These are phyloP conservation scores for Panaeolus papilionaceus DNA, from an alignment of 768 basidiomycete genomes.

Conservation along the genomic window DNA sequence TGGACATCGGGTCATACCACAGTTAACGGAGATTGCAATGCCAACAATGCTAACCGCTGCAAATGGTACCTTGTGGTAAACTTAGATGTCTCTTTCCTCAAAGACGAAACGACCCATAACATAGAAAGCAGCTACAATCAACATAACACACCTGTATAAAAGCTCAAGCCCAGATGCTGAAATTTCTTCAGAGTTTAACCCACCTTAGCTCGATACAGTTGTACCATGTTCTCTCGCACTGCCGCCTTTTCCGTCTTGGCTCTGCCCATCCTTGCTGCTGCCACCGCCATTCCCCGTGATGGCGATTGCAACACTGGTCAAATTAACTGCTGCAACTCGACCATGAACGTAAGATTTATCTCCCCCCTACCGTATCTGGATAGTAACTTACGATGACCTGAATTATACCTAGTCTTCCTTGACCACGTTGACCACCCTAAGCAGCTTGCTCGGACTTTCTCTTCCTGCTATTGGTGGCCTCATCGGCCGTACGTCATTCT, in stretches of 20 bases:
- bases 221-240: conserved; percentile 8
- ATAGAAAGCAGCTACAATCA: neutral
- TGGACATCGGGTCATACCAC: neutral
- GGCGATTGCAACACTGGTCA: conserved; percentile 17
- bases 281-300: conserved; percentile 14
- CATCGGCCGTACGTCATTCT: conserved; percentile 11
- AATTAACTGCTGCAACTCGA: conserved; percentile 22
- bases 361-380: neutral
- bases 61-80: neutral
- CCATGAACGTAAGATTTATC: conserved; percentile 12
- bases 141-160: neutral
- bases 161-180: neutral
- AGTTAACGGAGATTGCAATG: neutral
- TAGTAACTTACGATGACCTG: neutral
- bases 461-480: conserved; percentile 17
- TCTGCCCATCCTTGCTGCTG: conserved; percentile 18
- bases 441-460: conserved; percentile 17
- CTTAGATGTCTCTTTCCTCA: neutral
- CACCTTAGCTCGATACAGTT: neutral
- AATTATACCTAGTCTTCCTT: conserved; percentile 8
- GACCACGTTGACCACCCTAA: conserved; percentile 14
- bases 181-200: neutral
- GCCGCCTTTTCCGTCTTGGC: conserved; percentile 18
- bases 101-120: neutral
- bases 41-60: neutral